Base-by-base conservation (phyloP, 2,329 filamentous ascomycete genomes). In the Apiospora pterosperma region DNA sequence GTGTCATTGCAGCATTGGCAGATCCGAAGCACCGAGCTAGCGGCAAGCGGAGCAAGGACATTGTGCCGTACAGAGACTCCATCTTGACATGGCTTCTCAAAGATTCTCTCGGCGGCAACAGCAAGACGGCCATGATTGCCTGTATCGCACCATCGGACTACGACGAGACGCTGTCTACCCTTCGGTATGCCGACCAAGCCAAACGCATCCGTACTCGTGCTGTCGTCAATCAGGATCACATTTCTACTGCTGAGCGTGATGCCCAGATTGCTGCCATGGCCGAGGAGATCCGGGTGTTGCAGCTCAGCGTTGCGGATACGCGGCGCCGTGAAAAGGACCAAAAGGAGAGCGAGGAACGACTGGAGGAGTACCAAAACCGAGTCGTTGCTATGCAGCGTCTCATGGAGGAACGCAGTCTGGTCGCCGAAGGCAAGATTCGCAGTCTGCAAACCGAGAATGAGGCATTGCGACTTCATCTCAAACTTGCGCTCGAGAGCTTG, bases 91-190 rank as follows among this genome's bases (percentile, higher is more conserved):
- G 95, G 95, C 85, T 99, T 4, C 85, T 99, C 68, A 98, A 98
- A 76, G 96, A 99, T 78, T 96, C 92, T 1, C 84, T 99, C 0
- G 96, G 96, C 14, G 96, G 96, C 63, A 99, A 99, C 84, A 95
- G 90, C 74, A 99, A 98, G 79, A 99, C 96, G 11, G 96, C 96
- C 67, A 99, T 99, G 96, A 97, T 99, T 72, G 96, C 96, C 10
- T 98, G 96, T 76, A 97, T 99, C 71, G 90, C 93, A 5, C 96
- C 96, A 0, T 90, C 92, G 0, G 96, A 99, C 79, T 98, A 99
- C 75, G 96, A 99, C 64, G 96, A 99, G 77, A 99, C 96, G 0
- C 85, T 99, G 1, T 97, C 93, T 2, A 99, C 96, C 1, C 87
- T 99, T 14, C 92, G 96, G 41, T 99, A 99, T 77, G 96, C 96